Evolutionary conservation across 2,329 filamentous ascomycete species (phyloP).

Genomic region (Simplicillium aogashimaense): DNA sequence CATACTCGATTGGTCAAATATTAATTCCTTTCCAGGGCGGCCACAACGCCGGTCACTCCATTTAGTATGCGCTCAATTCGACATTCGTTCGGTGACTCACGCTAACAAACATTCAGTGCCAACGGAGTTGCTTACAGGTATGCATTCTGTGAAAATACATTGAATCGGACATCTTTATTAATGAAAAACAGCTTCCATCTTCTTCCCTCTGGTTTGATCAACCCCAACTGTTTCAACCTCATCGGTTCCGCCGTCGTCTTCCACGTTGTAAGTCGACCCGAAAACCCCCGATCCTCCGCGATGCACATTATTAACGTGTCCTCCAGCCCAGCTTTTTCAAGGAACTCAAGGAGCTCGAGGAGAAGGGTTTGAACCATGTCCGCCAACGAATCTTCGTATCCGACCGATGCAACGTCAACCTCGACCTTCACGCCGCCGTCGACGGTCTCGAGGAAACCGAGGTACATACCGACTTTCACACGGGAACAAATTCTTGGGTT

Average conservation of each 20-base stretch:
- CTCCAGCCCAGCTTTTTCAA: constrained; percentile 27
- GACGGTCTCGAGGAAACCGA: constrained; percentile 58
- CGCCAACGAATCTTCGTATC: constrained; percentile 48
- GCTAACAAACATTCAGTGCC: constrained; percentile 10
- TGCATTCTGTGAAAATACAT: constrained; percentile 1
- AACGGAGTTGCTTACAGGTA: constrained; percentile 26
- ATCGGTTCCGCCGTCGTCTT: constrained; percentile 63
- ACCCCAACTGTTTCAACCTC: constrained; percentile 58
- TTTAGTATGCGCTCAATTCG: constrained; percentile 10
- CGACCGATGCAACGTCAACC: constrained; percentile 53
- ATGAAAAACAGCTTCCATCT: constrained; percentile 44
- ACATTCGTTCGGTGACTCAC: constrained; percentile 1
- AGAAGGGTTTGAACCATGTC: constrained; percentile 25
- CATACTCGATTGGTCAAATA: constrained; percentile 10
- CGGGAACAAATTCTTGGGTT: neutral
- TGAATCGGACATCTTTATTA: constrained; percentile 6
- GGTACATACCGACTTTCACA: constrained; percentile 23
- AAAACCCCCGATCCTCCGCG: constrained; percentile 9
- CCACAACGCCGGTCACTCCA: constrained; percentile 11
- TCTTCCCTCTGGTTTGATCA: constrained; percentile 61
- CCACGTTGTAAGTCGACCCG: constrained; percentile 34
- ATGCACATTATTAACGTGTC: constrained; percentile 12
- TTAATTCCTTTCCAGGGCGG: constrained; percentile 12
- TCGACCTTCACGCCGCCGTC: constrained; percentile 56
- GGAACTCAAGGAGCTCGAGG: constrained; percentile 28